These are phyloP conservation scores for Cyclotella cryptica DNA, from an alignment of 108 stramenopile genomes.

Conservation along the genomic window DNA sequence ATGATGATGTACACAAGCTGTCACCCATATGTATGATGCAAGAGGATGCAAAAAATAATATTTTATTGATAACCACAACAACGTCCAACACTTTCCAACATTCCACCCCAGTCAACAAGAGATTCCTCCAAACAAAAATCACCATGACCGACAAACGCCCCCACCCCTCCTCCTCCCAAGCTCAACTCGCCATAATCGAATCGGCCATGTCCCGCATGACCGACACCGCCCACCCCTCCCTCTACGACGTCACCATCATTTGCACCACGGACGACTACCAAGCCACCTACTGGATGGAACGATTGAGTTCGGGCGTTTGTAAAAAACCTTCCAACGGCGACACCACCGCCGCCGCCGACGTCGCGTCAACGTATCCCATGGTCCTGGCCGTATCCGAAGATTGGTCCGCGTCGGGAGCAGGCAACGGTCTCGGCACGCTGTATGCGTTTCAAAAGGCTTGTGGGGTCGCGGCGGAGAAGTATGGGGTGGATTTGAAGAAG, in stretches of 20 bases:
- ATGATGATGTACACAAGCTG: no score
- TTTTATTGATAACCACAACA: no score
- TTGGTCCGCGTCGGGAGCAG: constrained; percentile 93
- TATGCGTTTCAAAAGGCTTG: constrained; percentile 96
- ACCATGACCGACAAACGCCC: constrained; percentile 43
- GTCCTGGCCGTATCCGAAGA: constrained; percentile 96
- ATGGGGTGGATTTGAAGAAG: constrained; percentile 64
- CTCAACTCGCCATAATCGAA: constrained; percentile 56
- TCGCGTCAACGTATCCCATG: constrained; percentile 61
- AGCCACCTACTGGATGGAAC: constrained; percentile 97
- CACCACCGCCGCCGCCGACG: not conserved
- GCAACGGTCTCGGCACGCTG: constrained; percentile 94
- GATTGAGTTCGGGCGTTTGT: constrained; percentile 77
- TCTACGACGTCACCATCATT: constrained; percentile 95
- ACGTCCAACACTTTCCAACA: not conserved
- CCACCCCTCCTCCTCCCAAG: constrained; percentile 27
- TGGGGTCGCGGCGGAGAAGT: constrained; percentile 71
- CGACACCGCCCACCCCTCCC: constrained; percentile 48
- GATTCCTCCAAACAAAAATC: not conserved
- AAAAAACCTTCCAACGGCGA: constrained; percentile 5
- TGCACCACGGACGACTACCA: constrained; percentile 96
- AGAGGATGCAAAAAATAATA: no score
- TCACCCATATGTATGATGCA: no score
- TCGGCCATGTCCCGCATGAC: constrained; percentile 85
- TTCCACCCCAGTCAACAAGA: not conserved